Evolutionary conservation across 169 alveolate species (phyloP).

Genomic region (Babesia ovata): DNA sequence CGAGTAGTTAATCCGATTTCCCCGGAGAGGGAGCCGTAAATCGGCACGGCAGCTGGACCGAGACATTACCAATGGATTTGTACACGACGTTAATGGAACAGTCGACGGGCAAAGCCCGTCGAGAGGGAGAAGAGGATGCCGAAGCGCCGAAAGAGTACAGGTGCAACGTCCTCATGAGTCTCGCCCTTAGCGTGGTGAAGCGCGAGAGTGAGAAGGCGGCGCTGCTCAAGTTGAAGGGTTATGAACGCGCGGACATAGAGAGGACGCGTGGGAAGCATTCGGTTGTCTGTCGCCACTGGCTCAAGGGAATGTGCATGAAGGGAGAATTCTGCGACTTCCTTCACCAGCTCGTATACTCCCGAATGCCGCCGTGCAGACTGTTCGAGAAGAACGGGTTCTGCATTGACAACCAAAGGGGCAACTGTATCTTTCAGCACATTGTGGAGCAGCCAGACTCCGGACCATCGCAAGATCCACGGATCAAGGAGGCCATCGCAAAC

Average conservation of each 20-base stretch:
- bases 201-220: constrained; percentile 75
- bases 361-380: constrained; percentile 88
- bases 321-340: constrained; percentile 91
- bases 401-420: constrained; percentile 84
- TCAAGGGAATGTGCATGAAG: constrained; percentile 91
- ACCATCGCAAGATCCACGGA: constrained; percentile 24
- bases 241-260: constrained; percentile 78
- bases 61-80: constrained; percentile 32
- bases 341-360: constrained; percentile 84
- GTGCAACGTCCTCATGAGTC: constrained; percentile 42
- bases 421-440: constrained; percentile 73
- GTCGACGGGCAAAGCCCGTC: neutral
- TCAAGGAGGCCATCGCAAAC: constrained; percentile 48
- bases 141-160: neutral
- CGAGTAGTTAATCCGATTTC: no score
- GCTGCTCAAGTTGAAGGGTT: constrained; percentile 74
- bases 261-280: constrained; percentile 85
- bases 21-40: no score
- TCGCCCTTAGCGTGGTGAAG: constrained; percentile 71
- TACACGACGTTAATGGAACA: constrained; percentile 22
- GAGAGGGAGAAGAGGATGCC: neutral
- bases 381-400: constrained; percentile 82
- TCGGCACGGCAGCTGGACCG: no score
- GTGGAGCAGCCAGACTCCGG: constrained; percentile 42
- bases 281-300: constrained; percentile 91